Percentiles rank a stretch among this genome's conserved stretches.
phyloP scores from a whole-genome alignment of 768 basidiomycete species.

The Xerocomus potaroensis region DNA sequence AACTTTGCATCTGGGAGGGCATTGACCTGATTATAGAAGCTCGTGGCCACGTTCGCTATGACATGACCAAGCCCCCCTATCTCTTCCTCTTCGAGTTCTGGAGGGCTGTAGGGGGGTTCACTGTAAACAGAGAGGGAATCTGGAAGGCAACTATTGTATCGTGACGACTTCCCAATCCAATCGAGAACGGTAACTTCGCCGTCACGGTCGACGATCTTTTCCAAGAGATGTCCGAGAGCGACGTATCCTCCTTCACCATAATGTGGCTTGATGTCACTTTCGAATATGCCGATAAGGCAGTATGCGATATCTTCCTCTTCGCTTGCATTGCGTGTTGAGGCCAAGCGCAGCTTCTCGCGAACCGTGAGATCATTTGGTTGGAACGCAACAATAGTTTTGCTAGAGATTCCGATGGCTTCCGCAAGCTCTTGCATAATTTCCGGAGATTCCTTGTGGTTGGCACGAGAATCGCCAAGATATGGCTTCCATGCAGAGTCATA shows the following conservation, averaged over 20 bases:
- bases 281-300: constrained; percentile 10
- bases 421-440: constrained; percentile 10
- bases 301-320: constrained; percentile 10
- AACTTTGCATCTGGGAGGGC: not conserved
- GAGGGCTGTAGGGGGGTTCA: not conserved
- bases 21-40: not conserved
- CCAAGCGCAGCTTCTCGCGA: constrained; percentile 9
- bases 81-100: not conserved
- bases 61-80: not conserved
- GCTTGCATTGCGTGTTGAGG: constrained; percentile 8
- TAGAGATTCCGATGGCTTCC: constrained; percentile 4
- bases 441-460: constrained; percentile 10
- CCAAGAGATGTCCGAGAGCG: constrained; percentile 11
- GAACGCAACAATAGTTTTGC: not conserved
- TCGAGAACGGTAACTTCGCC: constrained; percentile 6
- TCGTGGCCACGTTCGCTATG: not conserved
- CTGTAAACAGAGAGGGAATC: not conserved
- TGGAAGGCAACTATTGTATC: constrained; percentile 14
- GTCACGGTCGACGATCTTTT: constrained; percentile 9
- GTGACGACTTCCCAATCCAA: constrained; percentile 10
- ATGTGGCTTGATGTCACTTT: constrained; percentile 1
- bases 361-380: constrained; percentile 4
- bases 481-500: constrained; percentile 8
- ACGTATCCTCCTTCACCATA: constrained; percentile 9
- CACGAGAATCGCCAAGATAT: constrained; percentile 1